phyloP scores from a whole-genome alignment of 2,329 filamentous ascomycete genomes.

The Pestalotiopsis sp. region DNA sequence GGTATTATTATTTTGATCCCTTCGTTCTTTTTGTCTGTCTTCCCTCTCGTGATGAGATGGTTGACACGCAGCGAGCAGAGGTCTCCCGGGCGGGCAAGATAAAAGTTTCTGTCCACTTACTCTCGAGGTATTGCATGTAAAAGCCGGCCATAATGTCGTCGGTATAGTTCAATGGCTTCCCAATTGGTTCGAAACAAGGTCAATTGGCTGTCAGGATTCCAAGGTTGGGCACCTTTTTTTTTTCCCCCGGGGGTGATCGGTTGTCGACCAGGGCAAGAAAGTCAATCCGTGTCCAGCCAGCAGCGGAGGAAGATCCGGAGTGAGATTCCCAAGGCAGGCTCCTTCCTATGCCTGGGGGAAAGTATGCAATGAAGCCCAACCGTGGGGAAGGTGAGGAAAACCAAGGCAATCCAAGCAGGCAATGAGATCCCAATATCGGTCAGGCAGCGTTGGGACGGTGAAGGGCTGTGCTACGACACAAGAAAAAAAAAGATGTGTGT shows the following conservation, averaged over 20 bases:
- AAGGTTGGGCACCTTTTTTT: constrained; percentile 16
- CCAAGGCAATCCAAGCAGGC: constrained; percentile 18
- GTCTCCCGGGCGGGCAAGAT: constrained; percentile 21
- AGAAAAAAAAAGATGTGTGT: constrained; percentile 33
- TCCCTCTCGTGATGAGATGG: constrained; percentile 23
- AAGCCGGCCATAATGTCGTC: constrained; percentile 60
- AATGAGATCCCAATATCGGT: constrained; percentile 27
- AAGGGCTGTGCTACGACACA: constrained; percentile 36
- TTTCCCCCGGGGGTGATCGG: constrained; percentile 23
- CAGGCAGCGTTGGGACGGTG: constrained; percentile 34
- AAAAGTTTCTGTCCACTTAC: constrained; percentile 54
- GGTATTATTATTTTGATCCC: not conserved
- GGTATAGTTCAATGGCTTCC: constrained; percentile 27
- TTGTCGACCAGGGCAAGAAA: constrained; percentile 24
- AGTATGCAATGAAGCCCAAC: constrained; percentile 61
- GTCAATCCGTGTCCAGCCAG: constrained; percentile 23
- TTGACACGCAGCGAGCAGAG: constrained; percentile 9
- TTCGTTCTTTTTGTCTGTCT: constrained; percentile 8
- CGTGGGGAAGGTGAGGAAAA: constrained; percentile 38
- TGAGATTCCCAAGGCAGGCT: constrained; percentile 14
- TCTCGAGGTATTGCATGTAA: constrained; percentile 74
- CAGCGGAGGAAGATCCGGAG: constrained; percentile 34
- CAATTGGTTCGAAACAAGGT: not conserved
- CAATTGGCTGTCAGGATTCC: constrained; percentile 18
- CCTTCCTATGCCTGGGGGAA: constrained; percentile 21